Evolutionary conservation across 2,329 filamentous ascomycete genomes (phyloP).

Genomic region (Sporothrix dimorphospora): DNA sequence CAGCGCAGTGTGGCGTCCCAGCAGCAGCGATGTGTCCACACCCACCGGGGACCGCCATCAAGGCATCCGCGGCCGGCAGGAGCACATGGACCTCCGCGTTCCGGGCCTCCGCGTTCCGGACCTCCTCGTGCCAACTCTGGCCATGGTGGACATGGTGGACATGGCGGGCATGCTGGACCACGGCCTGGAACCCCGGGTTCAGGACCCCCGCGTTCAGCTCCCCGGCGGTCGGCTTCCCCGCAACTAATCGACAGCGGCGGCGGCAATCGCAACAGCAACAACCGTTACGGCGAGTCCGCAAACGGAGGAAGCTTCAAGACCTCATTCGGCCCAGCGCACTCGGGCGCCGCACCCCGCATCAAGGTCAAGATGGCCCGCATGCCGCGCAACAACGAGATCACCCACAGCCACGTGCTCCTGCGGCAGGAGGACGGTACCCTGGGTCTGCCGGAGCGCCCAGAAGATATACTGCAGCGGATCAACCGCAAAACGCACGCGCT

Average conservation of each 20-base stretch:
- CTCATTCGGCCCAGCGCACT: too few relatives aligned
- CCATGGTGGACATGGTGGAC: too few relatives aligned
- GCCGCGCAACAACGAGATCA: conserved; percentile 52
- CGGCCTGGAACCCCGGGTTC: too few relatives aligned
- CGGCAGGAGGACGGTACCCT: conserved; percentile 44
- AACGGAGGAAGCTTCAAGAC: too few relatives aligned
- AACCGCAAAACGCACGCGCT: conserved; percentile 44
- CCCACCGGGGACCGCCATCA: background rate
- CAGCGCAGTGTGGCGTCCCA: background rate
- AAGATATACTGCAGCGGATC: conserved; percentile 47
- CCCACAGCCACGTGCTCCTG: conserved; percentile 40
- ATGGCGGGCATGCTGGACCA: too few relatives aligned
- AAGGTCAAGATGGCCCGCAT: conserved; percentile 36
- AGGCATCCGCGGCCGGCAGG: background rate
- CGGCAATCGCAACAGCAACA: too few relatives aligned
- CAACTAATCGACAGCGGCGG: too few relatives aligned
- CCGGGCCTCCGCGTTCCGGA: background rate
- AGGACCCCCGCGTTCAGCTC: too few relatives aligned
- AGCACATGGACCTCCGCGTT: background rate
- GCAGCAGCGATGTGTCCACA: background rate
- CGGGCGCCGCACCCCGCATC: background rate
- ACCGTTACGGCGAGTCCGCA: too few relatives aligned
- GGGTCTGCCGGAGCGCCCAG: conserved; percentile 45
- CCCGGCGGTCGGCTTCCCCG: too few relatives aligned
- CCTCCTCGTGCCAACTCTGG: too few relatives aligned